phyloP scores from a whole-genome alignment of 768 basidiomycete species.

The Bullera alba region DNA sequence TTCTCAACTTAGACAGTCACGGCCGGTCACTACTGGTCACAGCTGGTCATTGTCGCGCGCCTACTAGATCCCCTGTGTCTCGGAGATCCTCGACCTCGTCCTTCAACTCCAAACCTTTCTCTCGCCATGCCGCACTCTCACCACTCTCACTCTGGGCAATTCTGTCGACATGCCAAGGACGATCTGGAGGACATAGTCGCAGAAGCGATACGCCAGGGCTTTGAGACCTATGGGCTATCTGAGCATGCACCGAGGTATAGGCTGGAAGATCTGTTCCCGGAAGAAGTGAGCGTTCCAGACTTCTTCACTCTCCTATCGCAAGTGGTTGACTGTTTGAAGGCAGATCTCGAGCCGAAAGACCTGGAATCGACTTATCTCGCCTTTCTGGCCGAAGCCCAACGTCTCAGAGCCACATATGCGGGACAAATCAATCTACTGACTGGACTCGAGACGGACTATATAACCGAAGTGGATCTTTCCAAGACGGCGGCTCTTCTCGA shows the following conservation, averaged over 20 bases:
- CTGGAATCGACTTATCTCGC: conserved; percentile 61
- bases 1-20: too few relatives aligned
- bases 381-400: conserved; percentile 67
- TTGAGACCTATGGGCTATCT: conserved; percentile 74
- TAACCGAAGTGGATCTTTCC: conserved; percentile 62
- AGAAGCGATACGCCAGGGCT: conserved; percentile 71
- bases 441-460: conserved; percentile 88
- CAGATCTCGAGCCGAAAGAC: conserved; percentile 52
- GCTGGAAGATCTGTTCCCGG: conserved; percentile 75
- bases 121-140: conserved; percentile 49
- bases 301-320: background rate
- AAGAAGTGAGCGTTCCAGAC: conserved; percentile 62
- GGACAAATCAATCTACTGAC: conserved; percentile 68
- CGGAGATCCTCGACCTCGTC: too few relatives aligned
- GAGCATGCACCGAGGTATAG: conserved; percentile 92
- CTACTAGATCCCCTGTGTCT: too few relatives aligned
- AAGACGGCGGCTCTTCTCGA: conserved; percentile 55
- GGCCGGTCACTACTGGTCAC: too few relatives aligned
- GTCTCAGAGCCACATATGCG: conserved; percentile 50
- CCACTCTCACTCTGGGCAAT: conserved; percentile 89
- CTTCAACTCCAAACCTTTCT: too few relatives aligned
- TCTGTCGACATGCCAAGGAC: conserved; percentile 82
- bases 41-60: too few relatives aligned
- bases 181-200: conserved; percentile 70
- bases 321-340: conserved; percentile 47